Base-by-base conservation (phyloP, 495 filamentous ascomycete species). In the Hypoxylon subgilvum region DNA sequence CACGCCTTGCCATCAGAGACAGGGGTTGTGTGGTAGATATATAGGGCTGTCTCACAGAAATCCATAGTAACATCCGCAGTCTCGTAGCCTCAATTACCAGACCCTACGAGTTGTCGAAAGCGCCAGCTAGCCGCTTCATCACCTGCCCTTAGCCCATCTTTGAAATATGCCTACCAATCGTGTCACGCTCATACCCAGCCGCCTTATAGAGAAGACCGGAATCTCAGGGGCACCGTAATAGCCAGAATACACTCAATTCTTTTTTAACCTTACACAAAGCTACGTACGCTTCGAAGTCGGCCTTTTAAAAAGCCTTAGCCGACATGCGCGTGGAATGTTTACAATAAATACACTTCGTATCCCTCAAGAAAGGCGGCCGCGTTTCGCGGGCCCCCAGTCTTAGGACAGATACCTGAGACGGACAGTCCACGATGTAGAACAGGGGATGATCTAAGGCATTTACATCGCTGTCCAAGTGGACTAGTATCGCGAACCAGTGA, bases 161-260 rank as follows among this genome's bases (percentile, higher is more conserved):
- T 8, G 55, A 42, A 32, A 68, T 16, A 34, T 61, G 45, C 38
- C 62, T 25, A 27, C 68, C 54, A 4, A 49, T 52, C 59, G 61
- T 63, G 54, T 78, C 76, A 4, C 76, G 67, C 16, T 76, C 54
- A 45, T 77, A 79, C 0, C 67, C 23, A n/a, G 79, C 68, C 8
- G 78, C 77, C 55, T 84, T 81, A 67, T 84, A 82, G 0, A 75
- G 52, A 74, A 82, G 13, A 79, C 16, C 2, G 78, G 79, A 63
- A 77, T 75, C 14, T 62, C 49, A 0, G 80, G 81, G 0, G 69
- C 51, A 0, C 76, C 77, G 45, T 77, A 74, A 27, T 63, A 68
- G 2, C 79, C 79, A 77, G 73, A 4, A 62, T 54, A 18, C 68
- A 65, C 40, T 79, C 70, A 2, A 43, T n/a, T n/a, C 36, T 8